Evolutionary conservation across 2,329 filamentous ascomycete species (phyloP).

Genomic region (Teratosphaeria viscida): DNA sequence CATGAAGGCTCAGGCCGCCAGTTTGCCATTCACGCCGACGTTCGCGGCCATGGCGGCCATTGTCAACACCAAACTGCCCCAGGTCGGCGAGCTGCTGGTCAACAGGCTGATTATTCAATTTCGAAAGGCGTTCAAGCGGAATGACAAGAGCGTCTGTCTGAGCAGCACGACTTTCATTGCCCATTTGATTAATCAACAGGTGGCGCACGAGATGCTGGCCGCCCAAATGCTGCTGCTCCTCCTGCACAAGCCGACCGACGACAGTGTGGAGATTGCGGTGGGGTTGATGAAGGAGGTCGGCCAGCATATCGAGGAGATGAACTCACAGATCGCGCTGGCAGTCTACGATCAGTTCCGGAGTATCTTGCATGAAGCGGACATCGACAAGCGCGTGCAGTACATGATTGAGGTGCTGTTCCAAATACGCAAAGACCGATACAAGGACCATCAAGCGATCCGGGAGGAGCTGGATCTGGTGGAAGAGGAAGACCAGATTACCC

Average conservation of each 20-base stretch:
- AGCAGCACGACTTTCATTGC: constrained; percentile 91
- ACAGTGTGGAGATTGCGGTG: constrained; percentile 95
- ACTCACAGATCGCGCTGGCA: constrained; percentile 69
- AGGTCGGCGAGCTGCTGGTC: constrained; percentile 83
- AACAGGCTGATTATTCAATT: constrained; percentile 84
- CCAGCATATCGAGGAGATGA: constrained; percentile 93
- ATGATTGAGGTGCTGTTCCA: constrained; percentile 98
- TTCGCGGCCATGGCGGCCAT: constrained; percentile 94
- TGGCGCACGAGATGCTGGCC: constrained; percentile 84
- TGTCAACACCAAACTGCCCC: constrained; percentile 92
- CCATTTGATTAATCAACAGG: constrained; percentile 91
- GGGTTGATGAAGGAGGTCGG: constrained; percentile 87
- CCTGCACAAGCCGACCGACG: constrained; percentile 89
- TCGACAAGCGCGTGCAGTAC: constrained; percentile 97
- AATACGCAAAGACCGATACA: constrained; percentile 90
- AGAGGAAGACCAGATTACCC: constrained; percentile 96
- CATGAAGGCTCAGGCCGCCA: constrained; percentile 96
- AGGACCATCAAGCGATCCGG: constrained; percentile 81
- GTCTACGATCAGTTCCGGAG: constrained; percentile 95
- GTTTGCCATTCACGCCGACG: constrained; percentile 90
- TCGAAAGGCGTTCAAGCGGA: constrained; percentile 87
- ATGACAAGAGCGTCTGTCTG: constrained; percentile 92
- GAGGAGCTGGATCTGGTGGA: constrained; percentile 93
- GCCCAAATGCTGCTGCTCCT: constrained; percentile 88
- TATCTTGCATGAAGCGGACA: constrained; percentile 91